These are phyloP conservation scores for Hypoxylon rickii DNA, from an alignment of 495 filamentous ascomycete species.

Conservation along the genomic window DNA sequence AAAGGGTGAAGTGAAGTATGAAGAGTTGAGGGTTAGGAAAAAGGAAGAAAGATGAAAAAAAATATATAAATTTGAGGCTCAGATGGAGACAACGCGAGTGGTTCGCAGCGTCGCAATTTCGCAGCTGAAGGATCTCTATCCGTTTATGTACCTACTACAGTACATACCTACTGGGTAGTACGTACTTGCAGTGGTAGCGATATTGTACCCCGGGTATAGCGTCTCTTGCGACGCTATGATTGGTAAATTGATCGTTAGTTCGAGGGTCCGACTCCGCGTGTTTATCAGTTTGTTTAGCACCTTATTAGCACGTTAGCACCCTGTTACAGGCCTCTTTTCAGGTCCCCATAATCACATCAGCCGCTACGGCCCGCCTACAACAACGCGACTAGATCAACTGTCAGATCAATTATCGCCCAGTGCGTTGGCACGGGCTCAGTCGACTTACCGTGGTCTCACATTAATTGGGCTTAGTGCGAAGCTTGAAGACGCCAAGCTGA, in stretches of 20 bases:
- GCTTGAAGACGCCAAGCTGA: neutral
- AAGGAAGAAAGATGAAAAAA: conserved; percentile 6
- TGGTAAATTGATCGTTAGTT: neutral
- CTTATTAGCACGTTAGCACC: too few relatives aligned
- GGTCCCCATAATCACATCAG: too few relatives aligned
- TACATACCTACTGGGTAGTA: too few relatives aligned
- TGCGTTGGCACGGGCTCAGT: conserved; percentile 1
- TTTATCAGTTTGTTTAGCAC: too few relatives aligned
- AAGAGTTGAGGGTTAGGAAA: neutral
- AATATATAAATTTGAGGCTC: conserved; percentile 1
- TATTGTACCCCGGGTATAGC: too few relatives aligned
- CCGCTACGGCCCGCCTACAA: conserved; percentile 10
- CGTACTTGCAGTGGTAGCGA: too few relatives aligned
- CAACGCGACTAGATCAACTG: too few relatives aligned
- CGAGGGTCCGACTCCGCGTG: neutral
- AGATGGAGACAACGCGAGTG: conserved; percentile 4
- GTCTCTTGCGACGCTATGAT: neutral
- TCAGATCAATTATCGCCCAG: too few relatives aligned
- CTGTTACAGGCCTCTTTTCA: too few relatives aligned
- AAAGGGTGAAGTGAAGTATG: neutral
- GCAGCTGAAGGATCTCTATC: too few relatives aligned
- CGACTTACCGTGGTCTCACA: neutral
- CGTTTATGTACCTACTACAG: too few relatives aligned
- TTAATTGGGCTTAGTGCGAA: conserved; percentile 1
- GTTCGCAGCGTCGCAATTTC: conserved; percentile 2